phyloP scores from a whole-genome alignment of 2,329 filamentous ascomycete species.

The Fusarium globosum region DNA sequence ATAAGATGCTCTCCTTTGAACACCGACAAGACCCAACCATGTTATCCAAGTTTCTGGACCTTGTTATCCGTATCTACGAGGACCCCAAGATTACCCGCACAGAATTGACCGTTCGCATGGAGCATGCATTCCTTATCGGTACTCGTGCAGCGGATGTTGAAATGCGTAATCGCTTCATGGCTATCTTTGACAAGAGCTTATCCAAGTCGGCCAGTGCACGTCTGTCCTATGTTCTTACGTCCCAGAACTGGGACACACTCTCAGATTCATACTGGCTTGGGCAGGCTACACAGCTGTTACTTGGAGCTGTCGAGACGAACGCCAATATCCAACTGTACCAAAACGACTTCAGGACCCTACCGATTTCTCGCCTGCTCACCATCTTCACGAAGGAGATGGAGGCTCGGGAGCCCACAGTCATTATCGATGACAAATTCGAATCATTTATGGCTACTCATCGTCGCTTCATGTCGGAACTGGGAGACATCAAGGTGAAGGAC shows the following conservation, averaged over 20 bases:
- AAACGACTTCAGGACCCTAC: slow-evolving; percentile 85
- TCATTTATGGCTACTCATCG: slow-evolving; percentile 80
- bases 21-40: slow-evolving; percentile 83
- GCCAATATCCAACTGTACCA: slow-evolving; percentile 79
- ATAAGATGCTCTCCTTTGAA: slow-evolving; percentile 98
- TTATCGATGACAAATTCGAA: slow-evolving; percentile 86
- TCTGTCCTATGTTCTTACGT: slow-evolving; percentile 86
- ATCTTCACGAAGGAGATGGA: slow-evolving; percentile 84
- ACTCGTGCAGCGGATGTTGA: slow-evolving; percentile 93
- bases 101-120: slow-evolving; percentile 95
- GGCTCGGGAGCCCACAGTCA: slow-evolving; percentile 68
- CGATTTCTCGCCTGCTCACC: slow-evolving; percentile 78
- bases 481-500: slow-evolving; percentile 88
- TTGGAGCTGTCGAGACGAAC: slow-evolving; percentile 90
- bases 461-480: slow-evolving; percentile 84
- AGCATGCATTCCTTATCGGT: slow-evolving; percentile 97
- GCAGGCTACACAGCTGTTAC: slow-evolving; percentile 91
- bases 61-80: slow-evolving; percentile 98
- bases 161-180: slow-evolving; percentile 97
- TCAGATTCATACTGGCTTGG: slow-evolving; percentile 96
- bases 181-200: slow-evolving; percentile 93
- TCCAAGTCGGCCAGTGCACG: slow-evolving; percentile 92
- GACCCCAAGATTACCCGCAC: slow-evolving; percentile 95
- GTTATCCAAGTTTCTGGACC: slow-evolving; percentile 90
- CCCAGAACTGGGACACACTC: slow-evolving; percentile 97